phyloP scores from a whole-genome alignment of 495 filamentous ascomycete genomes.

The Neurospora sp. region DNA sequence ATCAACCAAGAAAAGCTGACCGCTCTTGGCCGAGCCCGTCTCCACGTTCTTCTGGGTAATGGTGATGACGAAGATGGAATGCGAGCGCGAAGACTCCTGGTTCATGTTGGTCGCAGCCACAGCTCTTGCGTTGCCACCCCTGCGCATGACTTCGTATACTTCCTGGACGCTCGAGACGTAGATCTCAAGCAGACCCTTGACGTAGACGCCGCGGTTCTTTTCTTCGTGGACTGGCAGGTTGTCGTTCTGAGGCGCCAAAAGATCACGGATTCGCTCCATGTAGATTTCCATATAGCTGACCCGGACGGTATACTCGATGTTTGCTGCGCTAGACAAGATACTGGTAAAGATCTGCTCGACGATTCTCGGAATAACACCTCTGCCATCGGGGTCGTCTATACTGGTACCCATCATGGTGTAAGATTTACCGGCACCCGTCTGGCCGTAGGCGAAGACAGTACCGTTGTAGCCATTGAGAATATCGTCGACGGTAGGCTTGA shows the following conservation, averaged over 20 bases:
- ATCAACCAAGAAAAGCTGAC: conserved; percentile 94
- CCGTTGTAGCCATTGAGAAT: conserved; percentile 99
- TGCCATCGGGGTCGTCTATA: conserved; percentile 81
- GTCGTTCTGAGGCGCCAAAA: conserved; percentile 84
- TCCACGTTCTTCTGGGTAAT: conserved; percentile 97
- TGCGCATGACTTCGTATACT: conserved; percentile 94
- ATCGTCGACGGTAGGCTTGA: conserved; percentile 90
- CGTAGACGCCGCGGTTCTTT: conserved; percentile 91
- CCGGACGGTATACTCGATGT: conserved; percentile 94
- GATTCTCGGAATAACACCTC: conserved; percentile 93
- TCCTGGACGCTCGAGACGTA: conserved; percentile 94
- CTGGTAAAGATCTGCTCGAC: conserved; percentile 96
- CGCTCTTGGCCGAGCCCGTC: conserved; percentile 91
- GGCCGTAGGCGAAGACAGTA: conserved; percentile 97
- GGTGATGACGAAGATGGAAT: conserved; percentile 97
- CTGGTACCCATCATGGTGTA: conserved; percentile 99
- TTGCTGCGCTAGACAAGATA: conserved; percentile 79
- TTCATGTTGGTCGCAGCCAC: conserved; percentile 99
- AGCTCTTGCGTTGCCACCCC: conserved; percentile 77
- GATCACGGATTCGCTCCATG: conserved; percentile 96
- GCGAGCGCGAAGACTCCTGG: conserved; percentile 93
- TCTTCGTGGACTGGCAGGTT: conserved; percentile 96
- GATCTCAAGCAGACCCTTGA: conserved; percentile 88
- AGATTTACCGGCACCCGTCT: conserved; percentile 97
- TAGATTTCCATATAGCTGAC: conserved; percentile 99